Percentiles rank a stretch among this genome's conserved stretches.
phyloP scores from a whole-genome alignment of 2,329 filamentous ascomycete genomes.

The Xylaria sp. region DNA sequence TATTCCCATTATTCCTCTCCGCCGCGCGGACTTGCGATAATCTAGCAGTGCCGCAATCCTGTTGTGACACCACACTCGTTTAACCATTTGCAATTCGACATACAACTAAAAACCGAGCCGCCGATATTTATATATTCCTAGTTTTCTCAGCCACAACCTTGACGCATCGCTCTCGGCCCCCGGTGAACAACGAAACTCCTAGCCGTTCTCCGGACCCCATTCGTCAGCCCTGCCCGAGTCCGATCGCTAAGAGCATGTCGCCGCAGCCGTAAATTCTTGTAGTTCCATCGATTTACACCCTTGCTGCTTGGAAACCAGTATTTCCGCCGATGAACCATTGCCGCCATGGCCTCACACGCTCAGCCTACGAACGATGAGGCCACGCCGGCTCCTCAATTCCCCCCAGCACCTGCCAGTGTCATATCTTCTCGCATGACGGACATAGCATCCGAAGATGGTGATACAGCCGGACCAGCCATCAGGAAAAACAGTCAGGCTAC shows the following conservation, averaged over 20 bases:
- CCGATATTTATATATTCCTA: slow-evolving; percentile 13
- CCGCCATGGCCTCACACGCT: slow-evolving; percentile 55
- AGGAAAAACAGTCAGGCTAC: slow-evolving; percentile 55
- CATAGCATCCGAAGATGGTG: slow-evolving; percentile 67
- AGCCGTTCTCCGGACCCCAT: background rate
- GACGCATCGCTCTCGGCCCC: background rate
- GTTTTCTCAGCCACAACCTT: background rate
- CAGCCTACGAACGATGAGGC: slow-evolving; percentile 51
- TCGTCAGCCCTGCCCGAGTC: background rate
- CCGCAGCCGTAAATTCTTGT: background rate
- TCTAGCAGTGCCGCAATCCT: slow-evolving; percentile 6
- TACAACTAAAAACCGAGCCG: slow-evolving; percentile 6
- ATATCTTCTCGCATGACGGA: slow-evolving; percentile 80
- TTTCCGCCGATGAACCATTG: background rate
- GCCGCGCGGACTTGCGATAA: slow-evolving; percentile 22
- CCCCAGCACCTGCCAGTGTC: slow-evolving; percentile 68
- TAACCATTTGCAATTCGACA: slow-evolving; percentile 3
- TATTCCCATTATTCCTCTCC: slow-evolving; percentile 13
- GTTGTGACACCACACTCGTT: slow-evolving; percentile 29
- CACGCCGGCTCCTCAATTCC: slow-evolving; percentile 55
- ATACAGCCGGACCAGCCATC: slow-evolving; percentile 42
- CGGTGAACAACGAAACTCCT: background rate
- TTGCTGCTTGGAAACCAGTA: background rate
- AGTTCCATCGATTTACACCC: background rate
- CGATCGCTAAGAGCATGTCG: slow-evolving; percentile 30